Evolutionary conservation across 306 rosid species (phyloP).

Genomic region (Mucuna pruriens): DNA sequence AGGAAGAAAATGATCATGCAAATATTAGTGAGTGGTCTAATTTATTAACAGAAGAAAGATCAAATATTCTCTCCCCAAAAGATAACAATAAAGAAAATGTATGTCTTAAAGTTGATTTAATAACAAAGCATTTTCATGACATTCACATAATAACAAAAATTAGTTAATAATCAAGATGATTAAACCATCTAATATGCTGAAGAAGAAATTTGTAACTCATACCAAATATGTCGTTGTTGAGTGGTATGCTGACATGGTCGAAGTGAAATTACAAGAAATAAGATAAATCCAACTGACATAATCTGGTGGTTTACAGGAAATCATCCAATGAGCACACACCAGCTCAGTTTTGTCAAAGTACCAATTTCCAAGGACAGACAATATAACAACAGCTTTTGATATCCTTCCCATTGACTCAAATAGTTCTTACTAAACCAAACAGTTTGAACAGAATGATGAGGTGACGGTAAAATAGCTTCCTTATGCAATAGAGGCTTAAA

Average conservation of each 20-base stretch:
- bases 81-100: background rate
- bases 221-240: background rate
- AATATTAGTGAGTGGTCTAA: background rate
- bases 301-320: background rate
- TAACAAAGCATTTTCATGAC: background rate
- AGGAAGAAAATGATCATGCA: background rate
- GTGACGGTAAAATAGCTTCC: constrained; percentile 11
- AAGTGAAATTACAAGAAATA: background rate
- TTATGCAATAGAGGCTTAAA: background rate
- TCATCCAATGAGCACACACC: background rate
- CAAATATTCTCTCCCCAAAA: background rate
- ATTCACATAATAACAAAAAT: background rate
- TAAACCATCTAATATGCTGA: background rate
- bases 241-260: background rate
- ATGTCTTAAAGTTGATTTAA: background rate
- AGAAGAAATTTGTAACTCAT: background rate
- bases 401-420: background rate
- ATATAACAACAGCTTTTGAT: background rate
- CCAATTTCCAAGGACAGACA: background rate
- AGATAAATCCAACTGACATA: background rate
- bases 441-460: background rate
- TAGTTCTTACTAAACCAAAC: constrained; percentile 21
- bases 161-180: background rate
- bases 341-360: background rate
- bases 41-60: background rate